These are phyloP conservation scores for Myriangium duriaei DNA, from an alignment of 2,329 filamentous ascomycete species.

Conservation along the genomic window DNA sequence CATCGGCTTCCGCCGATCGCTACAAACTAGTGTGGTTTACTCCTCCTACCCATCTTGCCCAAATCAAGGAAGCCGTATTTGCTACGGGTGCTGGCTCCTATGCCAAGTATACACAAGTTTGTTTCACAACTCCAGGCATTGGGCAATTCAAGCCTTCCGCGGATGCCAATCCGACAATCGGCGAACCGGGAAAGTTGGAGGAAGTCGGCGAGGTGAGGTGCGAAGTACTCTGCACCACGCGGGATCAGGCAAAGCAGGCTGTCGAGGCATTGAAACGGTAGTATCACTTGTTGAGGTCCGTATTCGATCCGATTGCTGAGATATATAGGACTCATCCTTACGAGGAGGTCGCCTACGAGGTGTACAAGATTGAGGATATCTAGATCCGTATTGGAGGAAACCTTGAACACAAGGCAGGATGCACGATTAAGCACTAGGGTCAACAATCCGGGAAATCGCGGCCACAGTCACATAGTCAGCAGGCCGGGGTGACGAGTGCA, in stretches of 20 bases:
- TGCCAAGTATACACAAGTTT: constrained; percentile 31
- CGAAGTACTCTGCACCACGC: constrained; percentile 50
- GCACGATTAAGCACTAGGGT: too few relatives aligned
- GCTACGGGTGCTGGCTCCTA: constrained; percentile 32
- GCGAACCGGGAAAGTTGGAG: constrained; percentile 44
- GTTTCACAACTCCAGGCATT: constrained; percentile 36
- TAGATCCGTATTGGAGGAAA: too few relatives aligned
- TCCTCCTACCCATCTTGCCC: constrained; percentile 25
- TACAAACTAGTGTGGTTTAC: constrained; percentile 36
- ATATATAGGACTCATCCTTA: constrained; percentile 31
- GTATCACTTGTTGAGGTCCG: constrained; percentile 19
- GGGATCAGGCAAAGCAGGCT: constrained; percentile 43
- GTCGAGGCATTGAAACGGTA: constrained; percentile 55
- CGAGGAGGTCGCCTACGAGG: constrained; percentile 34
- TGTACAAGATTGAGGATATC: constrained; percentile 34
- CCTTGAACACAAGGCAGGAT: too few relatives aligned
- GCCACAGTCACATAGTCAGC: too few relatives aligned
- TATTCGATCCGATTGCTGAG: constrained; percentile 1
- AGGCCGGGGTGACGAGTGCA: too few relatives aligned
- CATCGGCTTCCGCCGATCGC: constrained; percentile 10
- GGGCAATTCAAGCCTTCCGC: constrained; percentile 55
- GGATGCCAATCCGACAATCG: constrained; percentile 51
- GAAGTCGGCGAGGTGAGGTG: constrained; percentile 48
- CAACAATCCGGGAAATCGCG: too few relatives aligned
- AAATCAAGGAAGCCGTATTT: constrained; percentile 34